Percentiles rank a stretch among this genome's conserved stretches.
Evolutionary conservation across 2,329 filamentous ascomycete genomes (phyloP).

Genomic region (Proliferodiscus dingleyae): DNA sequence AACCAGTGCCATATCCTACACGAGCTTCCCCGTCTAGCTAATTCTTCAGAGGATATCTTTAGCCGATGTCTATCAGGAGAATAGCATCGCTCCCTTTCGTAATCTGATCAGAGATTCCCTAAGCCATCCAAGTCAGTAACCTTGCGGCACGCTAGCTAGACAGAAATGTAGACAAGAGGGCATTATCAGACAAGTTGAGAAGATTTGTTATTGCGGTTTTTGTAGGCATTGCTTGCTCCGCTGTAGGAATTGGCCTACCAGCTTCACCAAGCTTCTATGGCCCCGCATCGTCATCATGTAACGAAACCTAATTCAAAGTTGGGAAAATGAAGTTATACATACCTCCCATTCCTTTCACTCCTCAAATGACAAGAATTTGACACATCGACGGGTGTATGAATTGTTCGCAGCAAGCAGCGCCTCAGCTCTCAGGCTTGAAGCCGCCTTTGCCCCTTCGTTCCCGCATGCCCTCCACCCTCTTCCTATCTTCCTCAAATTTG

Average conservation of each 20-base stretch:
- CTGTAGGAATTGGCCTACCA: slow-evolving; percentile 27
- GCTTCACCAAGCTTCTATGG: slow-evolving; percentile 43
- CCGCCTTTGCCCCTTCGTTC: slow-evolving; percentile 51
- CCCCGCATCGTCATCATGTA: slow-evolving; percentile 47
- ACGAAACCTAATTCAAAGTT: slow-evolving; percentile 3
- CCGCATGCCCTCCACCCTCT: slow-evolving; percentile 66
- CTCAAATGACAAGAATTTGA: no score
- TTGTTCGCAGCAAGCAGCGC: no score
- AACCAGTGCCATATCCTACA: no score
- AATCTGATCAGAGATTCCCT: no score
- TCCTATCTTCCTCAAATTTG: slow-evolving; percentile 72
- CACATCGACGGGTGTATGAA: no score
- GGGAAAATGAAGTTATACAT: slow-evolving; percentile 1
- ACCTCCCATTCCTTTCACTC: slow-evolving; percentile 15
- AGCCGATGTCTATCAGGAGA: no score
- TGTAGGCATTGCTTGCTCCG: slow-evolving; percentile 46
- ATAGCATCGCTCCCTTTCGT: no score
- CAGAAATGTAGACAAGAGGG: no score
- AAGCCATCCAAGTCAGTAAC: no score
- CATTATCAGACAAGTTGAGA: slow-evolving; percentile 57
- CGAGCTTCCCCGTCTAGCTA: no score
- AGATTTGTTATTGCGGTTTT: slow-evolving; percentile 61
- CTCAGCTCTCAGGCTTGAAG: slow-evolving; percentile 47
- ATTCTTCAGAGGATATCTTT: no score
- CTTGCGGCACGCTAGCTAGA: no score